Evolutionary conservation across 495 filamentous ascomycete species (phyloP).

Genomic region (Mycothermus thermophilus): DNA sequence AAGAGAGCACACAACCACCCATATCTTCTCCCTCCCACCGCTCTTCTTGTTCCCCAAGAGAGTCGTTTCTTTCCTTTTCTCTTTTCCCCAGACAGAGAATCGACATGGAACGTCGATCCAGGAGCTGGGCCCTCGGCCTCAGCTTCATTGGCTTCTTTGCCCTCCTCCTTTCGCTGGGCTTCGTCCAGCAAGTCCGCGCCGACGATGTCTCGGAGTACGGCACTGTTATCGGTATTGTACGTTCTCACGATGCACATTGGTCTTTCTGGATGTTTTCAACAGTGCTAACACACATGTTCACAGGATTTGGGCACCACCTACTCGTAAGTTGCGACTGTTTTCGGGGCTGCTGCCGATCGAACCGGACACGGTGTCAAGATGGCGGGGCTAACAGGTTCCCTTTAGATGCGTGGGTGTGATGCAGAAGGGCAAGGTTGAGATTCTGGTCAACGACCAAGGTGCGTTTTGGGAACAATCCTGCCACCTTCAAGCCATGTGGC

Average conservation of each 20-base stretch:
- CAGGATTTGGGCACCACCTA: slow-evolving; percentile 94
- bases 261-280: background rate
- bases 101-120: slow-evolving; percentile 38
- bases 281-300: slow-evolving; percentile 8
- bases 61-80: too few species aligned
- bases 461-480: background rate
- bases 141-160: slow-evolving; percentile 50
- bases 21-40: too few species aligned
- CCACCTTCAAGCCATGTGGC: background rate
- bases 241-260: slow-evolving; percentile 10
- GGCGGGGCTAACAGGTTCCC: slow-evolving; percentile 8
- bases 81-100: slow-evolving; percentile 8
- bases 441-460: slow-evolving; percentile 83
- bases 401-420: slow-evolving; percentile 76
- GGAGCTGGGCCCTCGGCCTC: slow-evolving; percentile 33
- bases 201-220: slow-evolving; percentile 68
- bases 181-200: slow-evolving; percentile 62
- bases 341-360: background rate
- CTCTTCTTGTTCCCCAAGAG: too few species aligned
- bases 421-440: slow-evolving; percentile 97
- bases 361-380: slow-evolving; percentile 7
- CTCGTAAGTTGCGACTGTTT: slow-evolving; percentile 41
- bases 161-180: slow-evolving; percentile 57
- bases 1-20: slow-evolving; percentile 6
- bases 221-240: slow-evolving; percentile 83